Conservation (phyloP, 805 yeast genomes). For the Maudiozyma saulgeensis region DNA sequence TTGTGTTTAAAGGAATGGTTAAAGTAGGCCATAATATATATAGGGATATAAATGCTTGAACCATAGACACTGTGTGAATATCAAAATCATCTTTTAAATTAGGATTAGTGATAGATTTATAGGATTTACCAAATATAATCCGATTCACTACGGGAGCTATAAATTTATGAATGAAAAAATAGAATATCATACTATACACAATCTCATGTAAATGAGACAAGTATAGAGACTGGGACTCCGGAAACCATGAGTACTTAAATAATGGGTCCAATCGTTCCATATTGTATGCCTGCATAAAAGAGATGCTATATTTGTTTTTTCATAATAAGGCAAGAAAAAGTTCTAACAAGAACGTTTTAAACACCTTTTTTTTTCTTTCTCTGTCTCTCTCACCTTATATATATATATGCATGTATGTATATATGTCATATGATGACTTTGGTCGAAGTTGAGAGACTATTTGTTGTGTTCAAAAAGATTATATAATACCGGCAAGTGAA, state of each 20-base stretch:
- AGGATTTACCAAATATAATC: slow-evolving; percentile 41
- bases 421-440: no score
- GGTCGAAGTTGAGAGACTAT: no score
- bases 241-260: slow-evolving; percentile 21
- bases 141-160: slow-evolving; percentile 45
- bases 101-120: slow-evolving; percentile 35
- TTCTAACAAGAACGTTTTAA: no score
- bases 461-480: no score
- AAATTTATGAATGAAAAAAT: slow-evolving; percentile 40
- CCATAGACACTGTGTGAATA: slow-evolving; percentile 81
- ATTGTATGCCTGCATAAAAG: not conserved
- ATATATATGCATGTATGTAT: not conserved
- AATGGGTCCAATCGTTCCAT: slow-evolving; percentile 18
- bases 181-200: slow-evolving; percentile 47
- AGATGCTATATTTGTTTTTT: no score
- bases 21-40: slow-evolving; percentile 51
- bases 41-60: slow-evolving; percentile 67
- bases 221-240: slow-evolving; percentile 33
- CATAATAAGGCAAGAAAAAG: no score
- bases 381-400: not conserved
- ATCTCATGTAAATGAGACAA: slow-evolving; percentile 71
- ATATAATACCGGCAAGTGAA: no score
- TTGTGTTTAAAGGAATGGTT: slow-evolving; percentile 35
- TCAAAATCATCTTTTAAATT: slow-evolving; percentile 67
- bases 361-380: no score